Percentiles rank a stretch among this genome's conserved stretches.
Conservation (phyloP, 257 asterid species). For the Solanum tacnaense region DNA sequence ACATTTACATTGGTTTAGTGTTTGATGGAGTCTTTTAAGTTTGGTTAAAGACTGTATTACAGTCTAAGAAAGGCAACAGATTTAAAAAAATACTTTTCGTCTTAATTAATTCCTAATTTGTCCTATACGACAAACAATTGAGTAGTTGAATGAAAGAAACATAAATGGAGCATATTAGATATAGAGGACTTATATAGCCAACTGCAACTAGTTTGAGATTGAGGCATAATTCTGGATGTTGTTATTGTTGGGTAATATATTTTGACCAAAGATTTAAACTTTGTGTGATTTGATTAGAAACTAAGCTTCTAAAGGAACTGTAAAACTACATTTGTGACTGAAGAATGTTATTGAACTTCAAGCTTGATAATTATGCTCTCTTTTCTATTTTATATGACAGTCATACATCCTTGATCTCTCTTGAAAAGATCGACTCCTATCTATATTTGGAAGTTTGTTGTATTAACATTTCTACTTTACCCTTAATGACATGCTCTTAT, state of each 20-base stretch:
- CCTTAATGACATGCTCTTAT: background rate
- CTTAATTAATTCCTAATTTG: background rate
- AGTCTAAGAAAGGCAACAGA: background rate
- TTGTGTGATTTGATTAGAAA: background rate
- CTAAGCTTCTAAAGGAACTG: background rate
- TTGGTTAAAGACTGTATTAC: background rate
- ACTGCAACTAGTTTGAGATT: background rate
- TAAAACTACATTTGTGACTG: background rate
- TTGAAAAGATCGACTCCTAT: background rate
- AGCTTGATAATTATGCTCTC: background rate
- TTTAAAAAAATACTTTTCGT: background rate
- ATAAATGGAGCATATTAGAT: background rate
- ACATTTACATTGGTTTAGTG: background rate
- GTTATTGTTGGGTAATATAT: background rate
- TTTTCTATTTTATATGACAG: background rate
- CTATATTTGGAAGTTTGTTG: background rate
- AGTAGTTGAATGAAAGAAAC: background rate
- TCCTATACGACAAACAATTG: background rate
- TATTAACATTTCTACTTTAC: background rate
- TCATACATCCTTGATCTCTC: background rate
- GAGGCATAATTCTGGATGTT: background rate
- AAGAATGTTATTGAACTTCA: background rate
- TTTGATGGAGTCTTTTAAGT: background rate
- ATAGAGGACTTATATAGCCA: background rate
- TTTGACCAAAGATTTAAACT: background rate